These are phyloP conservation scores for Globisporangium splendens DNA, from an alignment of 352 stramenopile species.

Conservation along the genomic window DNA sequence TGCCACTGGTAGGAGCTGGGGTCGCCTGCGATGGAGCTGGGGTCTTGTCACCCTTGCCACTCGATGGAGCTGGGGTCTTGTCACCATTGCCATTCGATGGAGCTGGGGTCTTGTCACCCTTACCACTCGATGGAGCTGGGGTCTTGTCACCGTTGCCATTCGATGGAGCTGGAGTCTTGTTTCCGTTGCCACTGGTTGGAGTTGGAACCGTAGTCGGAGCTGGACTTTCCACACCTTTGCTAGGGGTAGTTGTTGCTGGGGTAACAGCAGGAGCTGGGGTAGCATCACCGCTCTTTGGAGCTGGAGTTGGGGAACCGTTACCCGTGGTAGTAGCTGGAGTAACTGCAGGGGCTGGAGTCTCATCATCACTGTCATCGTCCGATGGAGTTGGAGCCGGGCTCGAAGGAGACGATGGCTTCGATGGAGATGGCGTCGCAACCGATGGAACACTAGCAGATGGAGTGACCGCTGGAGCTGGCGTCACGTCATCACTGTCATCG, in stretches of 20 bases:
- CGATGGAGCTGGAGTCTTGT: background rate
- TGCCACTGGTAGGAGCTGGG: background rate
- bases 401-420: background rate
- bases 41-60: background rate
- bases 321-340: background rate
- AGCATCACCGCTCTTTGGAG: background rate
- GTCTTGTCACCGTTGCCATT: no score
- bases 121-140: no score
- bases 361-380: no score
- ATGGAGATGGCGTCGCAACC: no score
- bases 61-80: background rate
- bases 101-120: background rate
- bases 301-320: background rate
- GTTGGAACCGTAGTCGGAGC: background rate
- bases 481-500: no score
- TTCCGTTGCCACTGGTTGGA: background rate
- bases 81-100: background rate
- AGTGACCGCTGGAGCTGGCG: no score
- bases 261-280: background rate
- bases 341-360: background rate
- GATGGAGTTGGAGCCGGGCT: background rate
- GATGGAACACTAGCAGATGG: no score
- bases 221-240: no score
- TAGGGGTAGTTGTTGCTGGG: background rate
- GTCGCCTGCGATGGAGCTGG: background rate